Base-by-base conservation (phyloP, 2,329 filamentous ascomycete species). In the Aureobasidium vineae region DNA sequence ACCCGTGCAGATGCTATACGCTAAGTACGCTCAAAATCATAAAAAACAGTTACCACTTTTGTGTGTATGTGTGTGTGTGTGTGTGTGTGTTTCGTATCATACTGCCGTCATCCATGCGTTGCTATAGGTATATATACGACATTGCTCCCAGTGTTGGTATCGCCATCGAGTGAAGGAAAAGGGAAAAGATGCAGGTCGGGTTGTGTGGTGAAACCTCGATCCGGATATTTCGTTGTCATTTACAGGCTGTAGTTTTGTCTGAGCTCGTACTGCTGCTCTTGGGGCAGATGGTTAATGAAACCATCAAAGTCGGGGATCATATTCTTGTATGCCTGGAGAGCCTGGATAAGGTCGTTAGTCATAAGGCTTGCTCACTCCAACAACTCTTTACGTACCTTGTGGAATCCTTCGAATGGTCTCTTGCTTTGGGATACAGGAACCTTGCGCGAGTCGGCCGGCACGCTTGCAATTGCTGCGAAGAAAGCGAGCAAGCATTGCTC, bases 401-500 rank as follows among this genome's bases (percentile, higher is more conserved):
- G 87, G 77, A 96, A 96, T 45, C 88, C 86, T 64, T 86, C 84
- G 66, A 89, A 85, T 63, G 86, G 84, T 67, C 81, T 86, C 67
- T 83, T 83, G 65, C 86, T 80, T 68, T 84, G 82, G 69, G 88
- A 84, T 70, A 88, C 85, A 67, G 86, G 86, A 21, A 81, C 73
- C 47, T 80, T 77, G 76, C 61, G 61, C 38, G 61, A 53, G 5
- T 53, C 61, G 43, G 41, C 92, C 81, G 66, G 76, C 77, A 19
- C 96, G 68, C 85, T 83, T 19, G 94, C 90, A 79, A 98, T 96
- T 66, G 91, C 85, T 61, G 83, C 85, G 76, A 99, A 96, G 79
- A 95, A 96, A 66, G 90, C 86, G 41, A 89, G 82, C 47, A 99
- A 82, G 67, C 88, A 90, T 71, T 89, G 89, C 79, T 98, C 95